A percentile compares a stretch with the other conserved stretches of the same genome.
Conservation (phyloP, 2,329 filamentous ascomycete genomes). For the Metarhizium anisopliae region DNA sequence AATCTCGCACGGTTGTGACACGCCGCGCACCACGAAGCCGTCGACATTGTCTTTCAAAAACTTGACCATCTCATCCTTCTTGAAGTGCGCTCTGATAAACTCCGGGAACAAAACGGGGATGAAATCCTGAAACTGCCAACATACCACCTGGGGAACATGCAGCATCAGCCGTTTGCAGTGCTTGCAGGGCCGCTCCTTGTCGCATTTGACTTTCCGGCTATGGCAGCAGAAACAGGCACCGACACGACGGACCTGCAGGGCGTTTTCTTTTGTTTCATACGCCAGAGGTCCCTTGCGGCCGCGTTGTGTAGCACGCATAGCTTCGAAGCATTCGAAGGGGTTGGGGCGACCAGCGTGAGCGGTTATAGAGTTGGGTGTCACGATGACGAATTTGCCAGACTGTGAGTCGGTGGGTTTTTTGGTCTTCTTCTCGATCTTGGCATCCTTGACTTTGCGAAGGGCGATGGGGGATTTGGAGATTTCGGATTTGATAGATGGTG, state of each 20-base stretch:
- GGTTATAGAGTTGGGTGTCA: conserved; percentile 44
- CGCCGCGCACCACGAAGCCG: conserved; percentile 31
- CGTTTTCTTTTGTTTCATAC: conserved; percentile 44
- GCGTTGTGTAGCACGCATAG: conserved; percentile 41
- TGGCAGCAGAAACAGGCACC: conserved; percentile 53
- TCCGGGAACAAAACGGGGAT: conserved; percentile 41
- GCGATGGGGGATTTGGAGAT: conserved; percentile 19
- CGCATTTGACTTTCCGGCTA: conserved; percentile 50
- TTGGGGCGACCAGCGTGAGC: conserved; percentile 41
- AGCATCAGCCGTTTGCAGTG: conserved; percentile 45
- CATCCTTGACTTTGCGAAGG: conserved; percentile 33
- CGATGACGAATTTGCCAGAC: conserved; percentile 42
- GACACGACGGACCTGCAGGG: conserved; percentile 42
- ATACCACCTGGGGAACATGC: conserved; percentile 43
- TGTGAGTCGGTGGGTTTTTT: conserved; percentile 19
- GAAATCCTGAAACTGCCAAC: conserved; percentile 52
- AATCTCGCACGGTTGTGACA: conserved; percentile 31
- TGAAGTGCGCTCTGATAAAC: conserved; percentile 42
- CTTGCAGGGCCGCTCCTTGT: conserved; percentile 45
- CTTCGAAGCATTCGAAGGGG: conserved; percentile 46
- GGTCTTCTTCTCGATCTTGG: conserved; percentile 36
- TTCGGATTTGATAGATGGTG: conserved; percentile 19
- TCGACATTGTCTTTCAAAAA: conserved; percentile 43
- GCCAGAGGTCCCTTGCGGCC: conserved; percentile 48
- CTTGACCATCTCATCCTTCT: conserved; percentile 36